Evolutionary conservation across 495 filamentous ascomycete species (phyloP).

Genomic region (Neurospora sp.): DNA sequence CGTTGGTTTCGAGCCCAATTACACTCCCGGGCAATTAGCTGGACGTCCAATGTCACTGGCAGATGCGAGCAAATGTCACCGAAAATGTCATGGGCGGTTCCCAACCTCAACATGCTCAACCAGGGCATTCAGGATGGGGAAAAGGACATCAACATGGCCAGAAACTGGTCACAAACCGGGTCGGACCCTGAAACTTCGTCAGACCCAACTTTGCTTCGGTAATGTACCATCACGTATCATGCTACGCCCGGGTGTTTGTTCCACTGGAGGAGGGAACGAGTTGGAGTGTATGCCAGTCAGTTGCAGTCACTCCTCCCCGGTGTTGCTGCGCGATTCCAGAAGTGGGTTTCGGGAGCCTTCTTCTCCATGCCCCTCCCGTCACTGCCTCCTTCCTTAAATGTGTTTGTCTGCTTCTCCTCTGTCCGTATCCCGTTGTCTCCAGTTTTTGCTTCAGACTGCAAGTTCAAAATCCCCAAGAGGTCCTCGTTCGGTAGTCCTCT

Average conservation of each 20-base stretch:
- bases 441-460: neutral
- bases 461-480: neutral
- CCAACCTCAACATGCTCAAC: neutral
- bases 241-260: neutral
- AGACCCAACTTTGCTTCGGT: constrained; percentile 5
- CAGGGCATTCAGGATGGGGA: neutral
- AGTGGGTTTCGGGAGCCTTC: neutral
- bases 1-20: constrained; percentile 30
- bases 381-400: neutral
- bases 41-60: neutral
- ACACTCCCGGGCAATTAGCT: constrained; percentile 21
- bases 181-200: constrained; percentile 30
- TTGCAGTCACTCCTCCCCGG: neutral
- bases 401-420: neutral
- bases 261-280: neutral
- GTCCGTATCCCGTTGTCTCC: neutral
- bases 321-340: neutral
- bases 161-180: constrained; percentile 4
- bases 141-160: constrained; percentile 6
- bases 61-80: no score
- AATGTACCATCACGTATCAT: neutral
- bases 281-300: neutral
- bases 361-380: neutral
- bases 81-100: neutral
- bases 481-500: neutral